Conservation (phyloP, 805 yeast genomes). For the Wilhelminamyces savonicus region DNA sequence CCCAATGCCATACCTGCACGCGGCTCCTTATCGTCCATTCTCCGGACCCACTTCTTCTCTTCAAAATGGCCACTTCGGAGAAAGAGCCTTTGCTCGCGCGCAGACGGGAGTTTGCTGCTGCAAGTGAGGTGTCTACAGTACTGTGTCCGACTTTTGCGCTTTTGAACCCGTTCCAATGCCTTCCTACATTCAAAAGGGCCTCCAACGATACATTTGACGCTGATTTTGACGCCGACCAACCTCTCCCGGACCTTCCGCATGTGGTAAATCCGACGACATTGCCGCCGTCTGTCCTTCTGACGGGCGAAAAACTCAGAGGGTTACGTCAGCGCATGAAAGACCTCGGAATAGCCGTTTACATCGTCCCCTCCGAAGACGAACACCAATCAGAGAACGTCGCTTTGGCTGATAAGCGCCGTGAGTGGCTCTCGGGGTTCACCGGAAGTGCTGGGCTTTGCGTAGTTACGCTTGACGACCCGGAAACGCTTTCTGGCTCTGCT, state of each 20-base stretch:
- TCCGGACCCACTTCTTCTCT: background rate
- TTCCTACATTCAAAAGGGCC: constrained; percentile 10
- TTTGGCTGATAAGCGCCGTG: constrained; percentile 12
- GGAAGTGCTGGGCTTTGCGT: constrained; percentile 14
- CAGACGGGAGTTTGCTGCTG: constrained; percentile 2
- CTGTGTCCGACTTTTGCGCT: constrained; percentile 10
- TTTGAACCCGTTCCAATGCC: constrained; percentile 18
- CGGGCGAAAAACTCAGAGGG: constrained; percentile 4
- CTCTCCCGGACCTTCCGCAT: constrained; percentile 21
- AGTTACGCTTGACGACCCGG: constrained; percentile 21
- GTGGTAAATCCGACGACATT: constrained; percentile 3
- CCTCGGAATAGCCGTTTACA: constrained; percentile 9
- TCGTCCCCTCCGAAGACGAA: constrained; percentile 15
- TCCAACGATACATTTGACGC: constrained; percentile 8
- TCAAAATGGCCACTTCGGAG: constrained; percentile 5
- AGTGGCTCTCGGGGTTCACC: constrained; percentile 11
- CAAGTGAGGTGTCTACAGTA: constrained; percentile 13
- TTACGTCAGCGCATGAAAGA: constrained; percentile 9
- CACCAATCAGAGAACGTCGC: constrained; percentile 13
- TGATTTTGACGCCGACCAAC: constrained; percentile 12
- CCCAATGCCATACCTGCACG: too few species aligned
- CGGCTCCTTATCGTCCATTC: background rate
- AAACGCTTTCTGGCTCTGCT: constrained; percentile 54
- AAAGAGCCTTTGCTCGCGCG: constrained; percentile 7
- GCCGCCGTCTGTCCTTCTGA: too few species aligned